Base-by-base conservation (phyloP, 805 yeast genomes). In the Candida adriatica region DNA sequence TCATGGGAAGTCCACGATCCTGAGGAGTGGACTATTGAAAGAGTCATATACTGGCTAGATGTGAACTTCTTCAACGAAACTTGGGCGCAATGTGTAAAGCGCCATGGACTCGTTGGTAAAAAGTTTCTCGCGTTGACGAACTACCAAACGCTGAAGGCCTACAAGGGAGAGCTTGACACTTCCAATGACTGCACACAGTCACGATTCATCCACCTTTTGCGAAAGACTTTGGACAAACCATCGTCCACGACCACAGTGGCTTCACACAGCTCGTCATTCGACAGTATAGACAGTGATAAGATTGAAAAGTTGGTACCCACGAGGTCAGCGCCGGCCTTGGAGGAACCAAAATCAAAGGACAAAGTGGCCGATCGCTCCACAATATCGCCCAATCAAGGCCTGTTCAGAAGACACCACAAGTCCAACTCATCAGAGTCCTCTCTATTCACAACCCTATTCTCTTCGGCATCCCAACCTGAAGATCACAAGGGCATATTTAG, bases 21-120 rank as follows among this genome's bases (percentile, higher is more conserved):
- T 2, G 66, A 64, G 6, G 78, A 73, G 37, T 86, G 96, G 96
- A 73, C 79, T 2, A 59, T 70, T 41, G 73, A 68, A n/a, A 64
- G 81, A 31, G 88, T 86, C 1, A 37, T 66, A 0, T 51, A 59
- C 29, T 87, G 95, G 94, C 62, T 87, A 16, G 76, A 69, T 6
- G 45, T 55, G n/a, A 68, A 86, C 51, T 66, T 70, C 14, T 87
- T 87, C 56, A 79, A 80, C 42, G 70, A 67, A 4, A 62, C 78
- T 10, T 87, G 96, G 96, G 61, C 70, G n/a, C 70, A 64, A 5
- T 68, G 76, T 13, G 81, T 87, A 54, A 59, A 59, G 24, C 64
- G 64, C 26, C 65, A 74, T 38, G 71, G 73, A 30, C 61, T 87
- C 3, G 59, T 66, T 8, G 86, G 87, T 1, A 68, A 73, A 27